phyloP scores from a whole-genome alignment of 345 rosid species.

The Salix caprea region DNA sequence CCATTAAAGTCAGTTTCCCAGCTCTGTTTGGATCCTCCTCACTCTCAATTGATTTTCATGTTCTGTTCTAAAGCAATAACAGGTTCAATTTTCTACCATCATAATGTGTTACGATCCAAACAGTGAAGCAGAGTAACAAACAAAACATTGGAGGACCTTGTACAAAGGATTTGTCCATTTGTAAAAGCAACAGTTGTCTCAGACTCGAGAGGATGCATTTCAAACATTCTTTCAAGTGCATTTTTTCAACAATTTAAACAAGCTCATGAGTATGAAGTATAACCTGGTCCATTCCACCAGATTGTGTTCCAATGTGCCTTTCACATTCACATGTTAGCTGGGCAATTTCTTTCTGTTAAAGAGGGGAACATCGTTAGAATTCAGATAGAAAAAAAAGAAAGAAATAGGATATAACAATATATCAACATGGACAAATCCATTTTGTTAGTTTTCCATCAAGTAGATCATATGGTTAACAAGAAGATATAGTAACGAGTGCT shows the following conservation, averaged over 20 bases:
- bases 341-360: constrained; percentile 85
- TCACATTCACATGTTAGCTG: constrained; percentile 95
- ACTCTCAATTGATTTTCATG: background rate
- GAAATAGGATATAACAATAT: background rate
- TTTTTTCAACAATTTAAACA: background rate
- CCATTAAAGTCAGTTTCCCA: background rate
- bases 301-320: constrained; percentile 91
- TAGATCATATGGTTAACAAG: background rate
- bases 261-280: background rate
- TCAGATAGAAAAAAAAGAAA: background rate
- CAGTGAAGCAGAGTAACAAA: background rate
- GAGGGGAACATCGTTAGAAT: background rate
- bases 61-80: background rate
- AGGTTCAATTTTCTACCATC: background rate
- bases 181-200: background rate
- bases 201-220: background rate
- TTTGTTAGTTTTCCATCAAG: background rate
- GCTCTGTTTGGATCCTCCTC: background rate
- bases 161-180: background rate
- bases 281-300: constrained; percentile 99
- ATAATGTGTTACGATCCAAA: background rate
- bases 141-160: background rate
- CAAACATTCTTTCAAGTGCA: background rate
- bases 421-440: background rate
- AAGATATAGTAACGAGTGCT: background rate